Evolutionary conservation across 352 stramenopile genomes (phyloP).

Genomic region (Albugo candida): DNA sequence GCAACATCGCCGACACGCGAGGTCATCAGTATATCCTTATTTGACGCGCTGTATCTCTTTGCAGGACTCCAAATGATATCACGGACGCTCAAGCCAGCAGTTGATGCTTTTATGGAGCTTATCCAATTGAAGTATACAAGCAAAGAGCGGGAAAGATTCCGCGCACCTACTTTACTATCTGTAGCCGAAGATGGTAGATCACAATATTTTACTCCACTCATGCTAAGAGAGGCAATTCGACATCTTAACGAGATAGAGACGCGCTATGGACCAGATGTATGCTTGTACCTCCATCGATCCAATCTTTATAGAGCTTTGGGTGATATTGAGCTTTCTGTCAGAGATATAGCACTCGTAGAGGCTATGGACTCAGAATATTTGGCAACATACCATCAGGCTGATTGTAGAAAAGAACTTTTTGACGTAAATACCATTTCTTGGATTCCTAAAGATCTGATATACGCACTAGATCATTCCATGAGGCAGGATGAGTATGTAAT

Average conservation of each 20-base stretch:
- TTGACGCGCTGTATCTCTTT: no score
- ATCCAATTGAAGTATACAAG: no score
- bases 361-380: conserved; percentile 26
- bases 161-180: no score
- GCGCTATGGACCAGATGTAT: conserved; percentile 31
- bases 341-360: conserved; percentile 28
- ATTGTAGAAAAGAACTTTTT: conserved; percentile 26
- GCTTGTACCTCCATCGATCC: conserved; percentile 36
- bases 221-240: conserved; percentile 13
- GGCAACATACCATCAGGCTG: conserved; percentile 14
- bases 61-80: no score
- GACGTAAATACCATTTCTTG: conserved; percentile 38
- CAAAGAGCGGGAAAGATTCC: no score
- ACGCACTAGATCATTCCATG: conserved; percentile 17
- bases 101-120: no score
- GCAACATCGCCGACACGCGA: no score
- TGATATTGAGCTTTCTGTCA: conserved; percentile 19
- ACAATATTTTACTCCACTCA: no score
- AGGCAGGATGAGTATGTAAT: conserved; percentile 20
- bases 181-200: no score
- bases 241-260: conserved; percentile 34
- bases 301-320: conserved; percentile 27
- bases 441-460: conserved; percentile 22
- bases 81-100: no score
- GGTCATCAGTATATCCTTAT: no score